Evolutionary conservation across 768 basidiomycete species (phyloP), one percentile per base, ranked within the genome.

Genomic region (Auricularia cornea): DNA sequence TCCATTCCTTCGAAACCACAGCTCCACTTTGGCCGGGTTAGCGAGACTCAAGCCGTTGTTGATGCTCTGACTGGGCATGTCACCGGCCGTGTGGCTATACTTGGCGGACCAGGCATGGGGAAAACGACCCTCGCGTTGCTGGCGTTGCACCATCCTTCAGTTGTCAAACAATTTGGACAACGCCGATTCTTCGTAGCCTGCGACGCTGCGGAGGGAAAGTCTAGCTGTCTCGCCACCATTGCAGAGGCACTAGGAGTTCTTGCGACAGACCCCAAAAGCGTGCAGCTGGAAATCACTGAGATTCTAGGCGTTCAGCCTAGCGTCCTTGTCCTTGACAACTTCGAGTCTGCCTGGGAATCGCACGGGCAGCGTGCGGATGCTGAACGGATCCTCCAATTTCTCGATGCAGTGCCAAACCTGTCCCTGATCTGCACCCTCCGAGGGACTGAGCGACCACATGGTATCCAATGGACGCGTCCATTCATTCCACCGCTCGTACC

Each of bases 61-160:
- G n/a, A n/a, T 41, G 11, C 20, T 10, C 40, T 10, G 11, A 41
- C 11, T 20, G 20, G 10, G 10, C 40, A n/a, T n/a, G n/a, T n/a
- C n/a, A 8, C 38, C 8, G 51, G 10, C 5, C 63, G 18, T 30
- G 57, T 61, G 56, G 66, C 59, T 59, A 64, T 72, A 56, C 66
- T 72, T 48, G 72, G 72, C 11, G 35, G 61, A 3, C 78, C 76
- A 2, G 78, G 78, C 14, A 77, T 77, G 66, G 77, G 78, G 18
- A 79, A 79, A 66, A 77, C 78, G 2, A 67, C 75, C 3, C 64
- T 73, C 33, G 76, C 78, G 1, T 69, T 76, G 6, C 72, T 73
- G 2, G 70, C 76, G 26, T 68, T 73, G 35, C 67, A 74, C 31
- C 64, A 71, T 30, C 28, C 64, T 20, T 54, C 60, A 12, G 63